These are phyloP conservation scores for Talaromyces funiculosus DNA, from an alignment of 2,329 filamentous ascomycete species.

Conservation along the genomic window DNA sequence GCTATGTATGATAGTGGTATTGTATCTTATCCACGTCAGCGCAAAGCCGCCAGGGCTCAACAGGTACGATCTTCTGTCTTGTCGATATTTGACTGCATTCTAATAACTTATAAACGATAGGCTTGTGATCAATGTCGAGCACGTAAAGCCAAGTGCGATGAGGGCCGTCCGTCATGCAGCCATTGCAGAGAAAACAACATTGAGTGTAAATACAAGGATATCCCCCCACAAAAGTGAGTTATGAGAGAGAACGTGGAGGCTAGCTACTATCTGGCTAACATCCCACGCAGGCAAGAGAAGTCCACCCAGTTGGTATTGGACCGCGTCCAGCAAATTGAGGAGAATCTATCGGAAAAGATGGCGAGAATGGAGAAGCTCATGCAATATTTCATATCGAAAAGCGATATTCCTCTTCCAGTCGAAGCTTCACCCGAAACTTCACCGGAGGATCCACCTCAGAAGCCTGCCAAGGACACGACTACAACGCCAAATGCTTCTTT, in stretches of 20 bases:
- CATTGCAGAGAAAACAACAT: conserved; percentile 81
- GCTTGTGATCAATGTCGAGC: conserved; percentile 87
- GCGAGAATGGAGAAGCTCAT: background rate
- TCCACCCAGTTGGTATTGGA: conserved; percentile 35
- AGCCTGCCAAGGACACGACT: background rate
- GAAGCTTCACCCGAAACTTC: background rate
- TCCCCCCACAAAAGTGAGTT: conserved; percentile 80
- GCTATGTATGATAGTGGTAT: conserved; percentile 29
- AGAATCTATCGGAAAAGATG: background rate
- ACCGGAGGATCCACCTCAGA: background rate
- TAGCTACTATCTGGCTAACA: background rate
- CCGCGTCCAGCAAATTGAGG: conserved; percentile 1
- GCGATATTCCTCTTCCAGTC: background rate
- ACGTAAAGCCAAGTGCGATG: conserved; percentile 87
- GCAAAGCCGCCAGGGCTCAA: conserved; percentile 36
- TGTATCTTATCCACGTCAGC: conserved; percentile 31
- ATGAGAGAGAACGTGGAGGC: background rate
- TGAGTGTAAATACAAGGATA: conserved; percentile 82
- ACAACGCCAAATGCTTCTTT: background rate
- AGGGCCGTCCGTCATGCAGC: conserved; percentile 74
- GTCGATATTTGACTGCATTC: background rate
- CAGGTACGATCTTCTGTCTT: conserved; percentile 26
- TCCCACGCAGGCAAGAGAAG: conserved; percentile 35
- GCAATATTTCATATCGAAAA: background rate
- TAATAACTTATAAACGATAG: conserved; percentile 23